These are phyloP conservation scores for Pichia sorboxylosa DNA, from an alignment of 1,139 yeast genomes.

Conservation along the genomic window DNA sequence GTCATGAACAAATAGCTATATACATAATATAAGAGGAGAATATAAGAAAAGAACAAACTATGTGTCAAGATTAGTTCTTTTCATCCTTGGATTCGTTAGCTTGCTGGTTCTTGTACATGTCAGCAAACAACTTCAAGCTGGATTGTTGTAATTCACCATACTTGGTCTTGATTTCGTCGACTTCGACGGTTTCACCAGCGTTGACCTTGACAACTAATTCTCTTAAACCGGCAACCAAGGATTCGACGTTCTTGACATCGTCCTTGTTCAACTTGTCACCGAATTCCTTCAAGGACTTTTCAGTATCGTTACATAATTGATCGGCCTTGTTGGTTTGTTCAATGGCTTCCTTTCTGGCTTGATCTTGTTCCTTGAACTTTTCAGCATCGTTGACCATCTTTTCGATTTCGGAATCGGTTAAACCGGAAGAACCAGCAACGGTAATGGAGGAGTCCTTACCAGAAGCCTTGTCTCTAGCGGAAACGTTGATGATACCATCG, in stretches of 20 bases:
- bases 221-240: conserved; percentile 66
- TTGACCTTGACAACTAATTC: conserved; percentile 90
- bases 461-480: conserved; percentile 97
- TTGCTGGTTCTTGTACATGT: conserved; percentile 72
- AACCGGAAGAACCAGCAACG: conserved; percentile 97
- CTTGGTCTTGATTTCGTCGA: conserved; percentile 81
- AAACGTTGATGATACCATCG: conserved; percentile 96
- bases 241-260: conserved; percentile 78
- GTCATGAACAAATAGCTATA: no score
- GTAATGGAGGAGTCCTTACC: conserved; percentile 98
- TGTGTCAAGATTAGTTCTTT: conserved; percentile 5
- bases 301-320: conserved; percentile 92
- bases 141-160: conserved; percentile 88
- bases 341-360: conserved; percentile 81
- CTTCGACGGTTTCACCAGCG: conserved; percentile 75
- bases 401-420: conserved; percentile 92
- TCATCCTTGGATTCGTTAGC: conserved; percentile 9
- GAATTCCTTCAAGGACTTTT: conserved; percentile 85
- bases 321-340: conserved; percentile 97
- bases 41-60: no score
- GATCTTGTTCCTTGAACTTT: conserved; percentile 93
- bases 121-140: conserved; percentile 89
- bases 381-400: conserved; percentile 98
- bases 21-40: no score
- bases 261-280: conserved; percentile 84